Evolutionary conservation across 768 basidiomycete genomes (phyloP).

Genomic region (Boletus subcaerulescens): DNA sequence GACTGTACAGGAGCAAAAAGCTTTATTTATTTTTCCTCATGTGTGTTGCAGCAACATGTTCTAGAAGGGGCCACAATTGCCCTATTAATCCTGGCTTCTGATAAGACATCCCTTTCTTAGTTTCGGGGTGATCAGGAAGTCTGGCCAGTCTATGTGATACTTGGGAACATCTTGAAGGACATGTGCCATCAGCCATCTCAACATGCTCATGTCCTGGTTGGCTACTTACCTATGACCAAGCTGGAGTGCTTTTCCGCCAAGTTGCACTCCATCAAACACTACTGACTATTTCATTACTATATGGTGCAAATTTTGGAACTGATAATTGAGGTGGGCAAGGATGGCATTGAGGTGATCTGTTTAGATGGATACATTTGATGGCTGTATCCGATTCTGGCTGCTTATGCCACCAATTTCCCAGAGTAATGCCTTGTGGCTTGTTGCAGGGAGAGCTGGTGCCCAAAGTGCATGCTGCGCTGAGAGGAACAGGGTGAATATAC

Average conservation of each 20-base stretch:
- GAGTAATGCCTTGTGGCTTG: not conserved
- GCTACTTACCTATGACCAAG: not conserved
- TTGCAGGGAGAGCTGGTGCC: not conserved
- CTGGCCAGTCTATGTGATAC: not conserved
- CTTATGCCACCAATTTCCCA: not conserved
- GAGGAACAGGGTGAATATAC: too few relatives aligned
- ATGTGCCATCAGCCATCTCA: not conserved
- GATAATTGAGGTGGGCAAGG: not conserved
- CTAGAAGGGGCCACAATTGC: not conserved
- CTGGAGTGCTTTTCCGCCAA: not conserved
- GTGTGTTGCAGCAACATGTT: not conserved
- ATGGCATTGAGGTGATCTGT: not conserved
- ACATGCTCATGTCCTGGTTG: not conserved
- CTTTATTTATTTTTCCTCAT: too few relatives aligned
- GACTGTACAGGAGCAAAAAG: too few relatives aligned
- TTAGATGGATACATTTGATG: not conserved
- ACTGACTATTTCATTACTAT: not conserved
- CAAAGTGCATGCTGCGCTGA: not conserved
- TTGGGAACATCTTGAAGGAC: not conserved
- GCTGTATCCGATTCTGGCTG: not conserved
- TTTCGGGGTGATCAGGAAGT: not conserved
- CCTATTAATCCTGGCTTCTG: not conserved
- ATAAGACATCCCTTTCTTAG: not conserved
- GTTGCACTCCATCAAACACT: not conserved
- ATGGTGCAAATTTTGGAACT: not conserved